Percentiles rank a stretch among this genome's conserved stretches.
Evolutionary conservation across 257 asterid species (phyloP).

Genomic region (Lycium barbarum): DNA sequence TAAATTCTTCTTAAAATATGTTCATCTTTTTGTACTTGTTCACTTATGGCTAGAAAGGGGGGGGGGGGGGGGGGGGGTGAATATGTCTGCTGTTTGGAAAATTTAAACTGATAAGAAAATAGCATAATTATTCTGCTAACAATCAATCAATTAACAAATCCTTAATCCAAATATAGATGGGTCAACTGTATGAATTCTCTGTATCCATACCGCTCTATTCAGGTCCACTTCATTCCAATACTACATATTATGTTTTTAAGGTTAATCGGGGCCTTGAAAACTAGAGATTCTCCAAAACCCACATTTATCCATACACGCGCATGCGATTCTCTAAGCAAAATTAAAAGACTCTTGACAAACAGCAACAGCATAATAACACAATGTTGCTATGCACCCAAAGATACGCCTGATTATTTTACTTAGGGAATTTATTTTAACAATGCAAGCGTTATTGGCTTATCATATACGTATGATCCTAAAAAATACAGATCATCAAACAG

Average conservation of each 20-base stretch:
- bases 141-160: neutral
- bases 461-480: neutral
- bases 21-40: neutral
- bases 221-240: neutral
- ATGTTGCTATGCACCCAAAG: conserved; percentile 11
- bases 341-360: neutral
- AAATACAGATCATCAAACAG: neutral
- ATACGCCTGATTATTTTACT: conserved; percentile 13
- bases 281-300: neutral
- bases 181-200: neutral
- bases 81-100: neutral
- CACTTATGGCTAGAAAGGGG: neutral
- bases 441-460: conserved; percentile 14
- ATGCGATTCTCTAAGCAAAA: neutral
- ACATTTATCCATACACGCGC: neutral
- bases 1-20: neutral
- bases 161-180: neutral
- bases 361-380: neutral
- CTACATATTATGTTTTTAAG: conserved; percentile 7
- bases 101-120: neutral
- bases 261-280: neutral
- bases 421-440: neutral
- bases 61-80: neutral
- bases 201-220: neutral
- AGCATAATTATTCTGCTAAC: neutral